Evolutionary conservation across 2,329 filamentous ascomycete species (phyloP).

Genomic region (Neonectria neomacrospora): DNA sequence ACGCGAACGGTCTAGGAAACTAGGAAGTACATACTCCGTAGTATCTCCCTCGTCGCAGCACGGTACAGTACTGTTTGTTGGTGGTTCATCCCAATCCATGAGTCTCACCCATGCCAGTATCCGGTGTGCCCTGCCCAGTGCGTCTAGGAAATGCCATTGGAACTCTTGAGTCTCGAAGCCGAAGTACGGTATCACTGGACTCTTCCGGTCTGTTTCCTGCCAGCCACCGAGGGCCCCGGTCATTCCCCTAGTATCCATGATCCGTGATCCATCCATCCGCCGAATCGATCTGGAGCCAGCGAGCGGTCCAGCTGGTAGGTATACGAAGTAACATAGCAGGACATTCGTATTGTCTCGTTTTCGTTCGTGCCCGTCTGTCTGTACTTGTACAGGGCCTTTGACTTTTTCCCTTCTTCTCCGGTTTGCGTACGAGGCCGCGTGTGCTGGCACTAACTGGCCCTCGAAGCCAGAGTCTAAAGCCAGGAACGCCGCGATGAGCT

Average conservation of each 20-base stretch:
- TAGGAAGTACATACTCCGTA: too few relatives aligned
- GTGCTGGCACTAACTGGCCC: background rate
- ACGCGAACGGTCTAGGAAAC: background rate
- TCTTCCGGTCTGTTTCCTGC: background rate
- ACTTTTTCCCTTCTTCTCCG: background rate
- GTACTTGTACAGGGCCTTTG: background rate
- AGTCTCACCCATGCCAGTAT: background rate
- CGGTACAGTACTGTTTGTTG: background rate
- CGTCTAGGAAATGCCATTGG: too few relatives aligned
- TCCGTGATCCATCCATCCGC: background rate
- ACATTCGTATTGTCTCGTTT: background rate
- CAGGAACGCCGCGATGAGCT: background rate
- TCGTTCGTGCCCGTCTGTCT: background rate
- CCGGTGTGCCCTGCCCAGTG: background rate
- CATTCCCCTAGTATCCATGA: background rate
- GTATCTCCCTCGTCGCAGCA: too few relatives aligned
- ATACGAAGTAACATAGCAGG: background rate
- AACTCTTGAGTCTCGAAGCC: too few relatives aligned
- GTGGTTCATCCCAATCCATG: background rate
- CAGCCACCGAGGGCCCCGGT: background rate
- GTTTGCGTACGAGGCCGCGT: background rate
- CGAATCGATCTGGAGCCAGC: constrained; percentile 5
- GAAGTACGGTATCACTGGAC: background rate
- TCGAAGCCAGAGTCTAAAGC: background rate
- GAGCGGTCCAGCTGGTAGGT: background rate